Base-by-base conservation (phyloP, 2,329 filamentous ascomycete genomes). In the Exophiala sp. region DNA sequence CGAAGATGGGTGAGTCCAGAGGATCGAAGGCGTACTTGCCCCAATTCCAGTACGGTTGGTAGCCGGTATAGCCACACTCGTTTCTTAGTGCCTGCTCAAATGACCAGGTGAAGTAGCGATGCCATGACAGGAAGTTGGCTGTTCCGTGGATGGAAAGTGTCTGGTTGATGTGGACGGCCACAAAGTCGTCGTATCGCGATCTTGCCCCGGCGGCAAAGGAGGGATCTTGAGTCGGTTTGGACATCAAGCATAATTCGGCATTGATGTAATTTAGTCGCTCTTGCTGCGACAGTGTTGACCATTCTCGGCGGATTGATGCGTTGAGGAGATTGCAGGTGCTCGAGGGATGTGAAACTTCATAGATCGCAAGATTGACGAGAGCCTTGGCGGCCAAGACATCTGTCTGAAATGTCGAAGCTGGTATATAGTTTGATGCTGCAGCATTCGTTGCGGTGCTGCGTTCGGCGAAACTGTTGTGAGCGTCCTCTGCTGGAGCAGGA, bases 181-280 rank as follows among this genome's bases (percentile, higher is more conserved):
- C 67, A 57, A 73, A 73, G 56, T 75, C 72, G 60, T 81, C 78
- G 53, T 73, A 79, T n/a, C 52, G 76, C 56, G 69, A 73, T 52
- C 68, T 69, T 2, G 72, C 75, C 2, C 78, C 78, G 0, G 75
- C 66, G 0, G 70, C 72, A 10, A 68, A 64, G 0, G 63, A 59
- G 0, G 65, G 51, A 0, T 59, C 14, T 61, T 66, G 39, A 3
- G 54, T 43, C 5, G 57, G 57, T 29, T 61, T 65, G 3, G 62
- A 61, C 56, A 65, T 64, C 29, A 74, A 48, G 55, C 71, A 73
- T 20, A 69, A 59, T 42, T 72, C 67, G 6, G 71, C 69, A 54
- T 66, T 54, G 12, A 69, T 71, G 53, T 72, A 73, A 2, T 53
- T 34, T 9, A 51, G 57, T 45, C 61, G 60, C 38, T 68, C 57